phyloP scores from a whole-genome alignment of 2,329 filamentous ascomycete species.

The Pseudogymnoascus sp. region DNA sequence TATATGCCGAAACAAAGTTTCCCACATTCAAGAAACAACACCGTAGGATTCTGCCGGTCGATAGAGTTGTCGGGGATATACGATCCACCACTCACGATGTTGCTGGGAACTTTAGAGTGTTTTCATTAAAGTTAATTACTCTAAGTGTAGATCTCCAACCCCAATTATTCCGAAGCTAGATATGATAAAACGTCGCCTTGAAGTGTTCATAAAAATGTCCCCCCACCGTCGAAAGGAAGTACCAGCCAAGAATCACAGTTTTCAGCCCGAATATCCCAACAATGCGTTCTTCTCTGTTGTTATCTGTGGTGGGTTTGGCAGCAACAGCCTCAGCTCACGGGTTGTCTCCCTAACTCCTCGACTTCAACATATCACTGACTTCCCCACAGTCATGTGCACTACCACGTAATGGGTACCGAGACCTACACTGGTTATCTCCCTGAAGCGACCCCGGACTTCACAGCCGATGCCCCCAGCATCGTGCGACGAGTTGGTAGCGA shows the following conservation, averaged over 20 bases:
- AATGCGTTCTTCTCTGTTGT: neutral
- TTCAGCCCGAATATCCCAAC: neutral
- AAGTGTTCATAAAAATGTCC: neutral
- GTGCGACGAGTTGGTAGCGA: conserved; percentile 11
- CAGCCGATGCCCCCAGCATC: conserved; percentile 11
- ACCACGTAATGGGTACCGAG: neutral
- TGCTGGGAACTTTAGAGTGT: neutral
- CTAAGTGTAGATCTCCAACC: neutral
- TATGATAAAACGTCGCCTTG: neutral
- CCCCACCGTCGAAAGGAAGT: neutral
- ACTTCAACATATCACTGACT: neutral
- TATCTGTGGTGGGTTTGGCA: neutral
- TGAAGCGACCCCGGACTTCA: conserved; percentile 11
- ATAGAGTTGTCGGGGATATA: conserved; percentile 5
- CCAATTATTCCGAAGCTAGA: conserved; percentile 4
- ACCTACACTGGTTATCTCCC: conserved; percentile 15
- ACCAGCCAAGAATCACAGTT: neutral
- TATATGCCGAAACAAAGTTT: neutral
- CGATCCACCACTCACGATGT: neutral
- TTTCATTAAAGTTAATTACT: conserved; percentile 6
- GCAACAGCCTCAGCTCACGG: neutral
- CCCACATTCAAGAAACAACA: neutral
- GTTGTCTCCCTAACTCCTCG: neutral
- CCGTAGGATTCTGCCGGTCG: neutral
- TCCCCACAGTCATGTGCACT: neutral